Percentiles rank a stretch among this genome's conserved stretches.
Conservation (phyloP, 345 rosid genomes). For the Xanthoceras sorbifolium region DNA sequence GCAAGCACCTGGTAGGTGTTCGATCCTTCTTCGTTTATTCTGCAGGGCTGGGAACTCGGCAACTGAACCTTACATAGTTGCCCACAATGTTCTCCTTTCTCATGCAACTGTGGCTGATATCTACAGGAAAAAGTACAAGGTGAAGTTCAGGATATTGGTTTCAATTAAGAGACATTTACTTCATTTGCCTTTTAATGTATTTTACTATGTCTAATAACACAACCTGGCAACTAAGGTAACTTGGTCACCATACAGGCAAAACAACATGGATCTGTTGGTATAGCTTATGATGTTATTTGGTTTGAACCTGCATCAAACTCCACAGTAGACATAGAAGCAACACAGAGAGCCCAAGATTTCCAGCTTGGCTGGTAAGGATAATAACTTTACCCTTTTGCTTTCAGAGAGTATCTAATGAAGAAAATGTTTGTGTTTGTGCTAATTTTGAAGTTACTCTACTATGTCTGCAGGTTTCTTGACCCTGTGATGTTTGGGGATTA, state of each 20-base stretch:
- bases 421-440: neutral
- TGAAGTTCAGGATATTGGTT: slow-evolving; percentile 11
- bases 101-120: slow-evolving; percentile 65
- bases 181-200: neutral
- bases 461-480: slow-evolving; percentile 68
- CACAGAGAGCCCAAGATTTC: slow-evolving; percentile 95
- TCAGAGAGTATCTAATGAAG: neutral
- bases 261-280: slow-evolving; percentile 75
- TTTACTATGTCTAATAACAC: neutral
- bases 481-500: slow-evolving; percentile 88
- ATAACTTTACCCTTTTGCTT: neutral
- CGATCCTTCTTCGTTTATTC: slow-evolving; percentile 59
- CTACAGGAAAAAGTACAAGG: slow-evolving; percentile 78
- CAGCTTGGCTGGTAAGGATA: slow-evolving; percentile 87
- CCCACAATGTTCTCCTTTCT: slow-evolving; percentile 72
- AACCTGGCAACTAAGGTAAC: neutral
- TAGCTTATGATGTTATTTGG: slow-evolving; percentile 85
- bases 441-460: neutral
- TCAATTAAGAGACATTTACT: neutral
- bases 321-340: slow-evolving; percentile 65
- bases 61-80: slow-evolving; percentile 89
- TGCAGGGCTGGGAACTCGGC: slow-evolving; percentile 85
- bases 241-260: slow-evolving; percentile 43
- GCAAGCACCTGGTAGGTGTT: slow-evolving; percentile 88
- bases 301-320: slow-evolving; percentile 61